phyloP scores from a whole-genome alignment of 257 asterid species.

The Solanum acaule region DNA sequence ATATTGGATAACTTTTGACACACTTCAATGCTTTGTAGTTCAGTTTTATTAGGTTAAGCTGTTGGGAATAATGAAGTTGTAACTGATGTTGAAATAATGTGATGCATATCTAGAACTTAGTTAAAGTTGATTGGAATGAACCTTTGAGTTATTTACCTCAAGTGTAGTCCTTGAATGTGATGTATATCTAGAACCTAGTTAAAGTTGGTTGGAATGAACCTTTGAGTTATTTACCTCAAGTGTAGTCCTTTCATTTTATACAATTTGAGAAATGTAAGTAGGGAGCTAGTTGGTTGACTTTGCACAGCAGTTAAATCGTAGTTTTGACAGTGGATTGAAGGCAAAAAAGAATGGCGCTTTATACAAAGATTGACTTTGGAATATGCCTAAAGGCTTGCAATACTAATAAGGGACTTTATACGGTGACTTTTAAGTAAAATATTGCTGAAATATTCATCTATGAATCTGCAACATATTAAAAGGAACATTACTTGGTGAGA shows the following conservation, averaged over 20 bases:
- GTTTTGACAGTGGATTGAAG: not conserved
- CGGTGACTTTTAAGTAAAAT: not conserved
- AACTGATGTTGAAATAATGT: not conserved
- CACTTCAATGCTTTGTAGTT: not conserved
- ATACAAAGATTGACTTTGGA: not conserved
- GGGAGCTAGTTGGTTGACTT: not conserved
- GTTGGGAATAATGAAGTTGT: not conserved
- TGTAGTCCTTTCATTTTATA: not conserved
- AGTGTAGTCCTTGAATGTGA: not conserved
- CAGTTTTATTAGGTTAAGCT: not conserved
- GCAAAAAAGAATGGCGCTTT: not conserved
- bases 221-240: not conserved
- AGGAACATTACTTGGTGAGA: not conserved
- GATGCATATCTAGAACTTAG: not conserved
- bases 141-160: not conserved
- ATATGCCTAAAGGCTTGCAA: not conserved
- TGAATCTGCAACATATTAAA: not conserved
- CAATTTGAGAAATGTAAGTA: not conserved
- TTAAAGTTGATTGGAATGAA: not conserved
- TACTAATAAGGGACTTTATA: not conserved
- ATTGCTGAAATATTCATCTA: not conserved
- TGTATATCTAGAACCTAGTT: not conserved
- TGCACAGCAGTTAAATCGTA: not conserved
- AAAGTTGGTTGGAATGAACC: not conserved
- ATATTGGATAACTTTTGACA: not conserved